Evolutionary conservation across 2,329 filamentous ascomycete genomes (phyloP).

Genomic region (Aspergillus jensenii): DNA sequence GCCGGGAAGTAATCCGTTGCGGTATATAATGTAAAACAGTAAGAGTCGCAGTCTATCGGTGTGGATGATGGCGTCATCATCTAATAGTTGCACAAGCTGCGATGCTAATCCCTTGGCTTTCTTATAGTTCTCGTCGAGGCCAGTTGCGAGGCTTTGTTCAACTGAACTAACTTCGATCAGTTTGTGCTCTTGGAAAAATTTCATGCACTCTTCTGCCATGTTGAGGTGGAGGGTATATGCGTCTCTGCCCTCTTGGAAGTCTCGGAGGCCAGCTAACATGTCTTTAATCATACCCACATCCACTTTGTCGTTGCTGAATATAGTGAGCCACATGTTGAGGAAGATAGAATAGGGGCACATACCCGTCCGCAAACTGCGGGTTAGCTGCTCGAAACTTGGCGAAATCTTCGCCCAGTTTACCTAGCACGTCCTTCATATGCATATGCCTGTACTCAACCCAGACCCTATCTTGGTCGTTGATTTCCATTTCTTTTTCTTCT

Average conservation of each 20-base stretch:
- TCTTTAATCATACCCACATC: conserved; percentile 91
- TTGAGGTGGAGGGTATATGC: conserved; percentile 90
- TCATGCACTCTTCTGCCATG: conserved; percentile 98
- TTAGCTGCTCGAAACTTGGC: conserved; percentile 88
- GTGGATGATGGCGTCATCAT: conserved; percentile 72
- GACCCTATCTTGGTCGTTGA: conserved; percentile 85
- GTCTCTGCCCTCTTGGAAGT: conserved; percentile 95
- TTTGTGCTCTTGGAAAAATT: conserved; percentile 80
- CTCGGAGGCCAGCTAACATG: conserved; percentile 91
- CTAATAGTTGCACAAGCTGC: conserved; percentile 80
- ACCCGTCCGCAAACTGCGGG: conserved; percentile 81
- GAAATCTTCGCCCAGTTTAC: conserved; percentile 89
- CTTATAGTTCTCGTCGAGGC: conserved; percentile 85
- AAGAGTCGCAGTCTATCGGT: conserved; percentile 82
- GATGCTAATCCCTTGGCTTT: conserved; percentile 89
- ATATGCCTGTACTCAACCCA: conserved; percentile 93
- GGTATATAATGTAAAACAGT: conserved; percentile 80
- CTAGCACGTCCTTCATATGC: conserved; percentile 98
- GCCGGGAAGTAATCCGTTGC: conserved; percentile 77
- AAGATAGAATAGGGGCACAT: conserved; percentile 15
- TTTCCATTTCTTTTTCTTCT: conserved; percentile 86
- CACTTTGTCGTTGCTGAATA: conserved; percentile 60
- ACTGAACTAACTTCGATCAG: conserved; percentile 81
- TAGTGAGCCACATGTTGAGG: conserved; percentile 5
- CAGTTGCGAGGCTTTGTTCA: conserved; percentile 89